Evolutionary conservation across 768 basidiomycete genomes (phyloP).

Genomic region (Holtermanniella nyarrowii): DNA sequence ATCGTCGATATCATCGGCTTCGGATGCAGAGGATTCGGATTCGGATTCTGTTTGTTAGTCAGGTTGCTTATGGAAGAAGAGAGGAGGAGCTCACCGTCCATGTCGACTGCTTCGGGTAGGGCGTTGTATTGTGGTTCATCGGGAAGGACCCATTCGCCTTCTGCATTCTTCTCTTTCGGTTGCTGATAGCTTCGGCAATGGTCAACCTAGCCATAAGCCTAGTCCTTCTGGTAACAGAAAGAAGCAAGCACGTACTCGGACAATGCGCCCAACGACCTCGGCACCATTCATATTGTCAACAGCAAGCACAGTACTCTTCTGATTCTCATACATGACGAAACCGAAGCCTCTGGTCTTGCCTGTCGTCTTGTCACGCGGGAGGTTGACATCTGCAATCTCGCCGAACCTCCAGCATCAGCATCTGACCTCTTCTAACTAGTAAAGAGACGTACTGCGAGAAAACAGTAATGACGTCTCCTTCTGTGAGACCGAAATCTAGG

Average conservation of each 20-base stretch:
- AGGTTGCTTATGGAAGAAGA: constrained; percentile 1
- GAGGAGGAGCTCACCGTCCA: too few relatives aligned
- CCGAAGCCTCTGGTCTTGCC: constrained; percentile 85
- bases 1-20: constrained; percentile 53
- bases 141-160: constrained; percentile 73
- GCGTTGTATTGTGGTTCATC: constrained; percentile 84
- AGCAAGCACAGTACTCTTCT: constrained; percentile 86
- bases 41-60: constrained; percentile 6
- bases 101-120: constrained; percentile 59
- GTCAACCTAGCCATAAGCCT: constrained; percentile 27
- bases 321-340: constrained; percentile 98
- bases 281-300: constrained; percentile 99
- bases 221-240: background rate
- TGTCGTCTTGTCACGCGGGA: constrained; percentile 87
- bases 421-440: constrained; percentile 1
- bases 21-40: constrained; percentile 24
- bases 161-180: constrained; percentile 60
- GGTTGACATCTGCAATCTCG: constrained; percentile 88
- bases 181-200: constrained; percentile 73
- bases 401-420: constrained; percentile 57
- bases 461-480: constrained; percentile 93
- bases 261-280: constrained; percentile 67
- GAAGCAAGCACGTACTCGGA: constrained; percentile 68
- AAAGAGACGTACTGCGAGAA: constrained; percentile 76
- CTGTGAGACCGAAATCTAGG: constrained; percentile 75